Percentiles rank a stretch among this genome's conserved stretches.
phyloP scores from a whole-genome alignment of 371 early-diverging fungal species.

The Mortierella sp. region DNA sequence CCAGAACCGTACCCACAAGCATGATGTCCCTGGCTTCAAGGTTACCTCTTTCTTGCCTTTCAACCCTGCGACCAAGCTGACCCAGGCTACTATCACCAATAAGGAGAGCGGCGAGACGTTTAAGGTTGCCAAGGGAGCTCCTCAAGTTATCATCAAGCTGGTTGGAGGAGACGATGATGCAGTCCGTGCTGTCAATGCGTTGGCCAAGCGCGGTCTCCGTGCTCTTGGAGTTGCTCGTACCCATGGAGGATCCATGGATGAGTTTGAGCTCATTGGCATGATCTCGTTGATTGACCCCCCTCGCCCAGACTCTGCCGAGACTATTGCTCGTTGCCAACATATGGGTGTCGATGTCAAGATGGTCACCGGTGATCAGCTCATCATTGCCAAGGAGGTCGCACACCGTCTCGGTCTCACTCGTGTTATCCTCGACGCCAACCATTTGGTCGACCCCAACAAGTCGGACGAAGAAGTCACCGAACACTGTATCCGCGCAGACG shows the following conservation, averaged over 20 bases:
- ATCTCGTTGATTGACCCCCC: conserved; percentile 91
- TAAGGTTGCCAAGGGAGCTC: conserved; percentile 95
- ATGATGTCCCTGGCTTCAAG: conserved; percentile 87
- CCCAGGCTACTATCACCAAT: conserved; percentile 86
- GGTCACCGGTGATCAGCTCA: conserved; percentile 92
- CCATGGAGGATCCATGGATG: conserved; percentile 70
- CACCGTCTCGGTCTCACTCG: conserved; percentile 82
- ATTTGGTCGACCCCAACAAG: conserved; percentile 82
- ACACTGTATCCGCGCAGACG: conserved; percentile 89
- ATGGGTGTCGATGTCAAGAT: conserved; percentile 90
- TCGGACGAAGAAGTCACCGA: conserved; percentile 88
- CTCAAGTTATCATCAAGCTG: conserved; percentile 89
- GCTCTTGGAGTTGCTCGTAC: conserved; percentile 91
- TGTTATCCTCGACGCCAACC: conserved; percentile 82
- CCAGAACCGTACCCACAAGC: conserved; percentile 62
- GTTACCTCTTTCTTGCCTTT: conserved; percentile 89
- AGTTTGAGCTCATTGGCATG: conserved; percentile 78
- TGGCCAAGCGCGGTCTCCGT: conserved; percentile 89
- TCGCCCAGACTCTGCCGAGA: conserved; percentile 73
- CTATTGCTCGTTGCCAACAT: conserved; percentile 70
- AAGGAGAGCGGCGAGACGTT: conserved; percentile 75
- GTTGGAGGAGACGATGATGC: conserved; percentile 85
- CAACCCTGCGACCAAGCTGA: conserved; percentile 91
- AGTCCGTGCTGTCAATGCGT: conserved; percentile 80
- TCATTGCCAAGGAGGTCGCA: conserved; percentile 92